These are phyloP conservation scores for Sicyos baderoa DNA, from an alignment of 306 rosid genomes.

Conservation along the genomic window DNA sequence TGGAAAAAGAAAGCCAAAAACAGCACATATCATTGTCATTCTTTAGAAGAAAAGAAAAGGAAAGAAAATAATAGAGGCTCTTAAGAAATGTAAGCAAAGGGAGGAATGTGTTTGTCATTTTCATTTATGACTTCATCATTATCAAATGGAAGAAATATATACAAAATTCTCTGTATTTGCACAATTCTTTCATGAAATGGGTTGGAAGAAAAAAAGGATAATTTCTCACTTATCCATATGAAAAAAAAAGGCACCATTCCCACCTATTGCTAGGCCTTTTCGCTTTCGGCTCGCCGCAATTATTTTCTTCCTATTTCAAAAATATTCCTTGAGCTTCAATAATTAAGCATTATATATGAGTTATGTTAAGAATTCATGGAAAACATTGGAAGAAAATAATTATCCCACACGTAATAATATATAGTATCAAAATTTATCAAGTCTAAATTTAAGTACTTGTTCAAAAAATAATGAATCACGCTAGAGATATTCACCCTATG, in stretches of 20 bases:
- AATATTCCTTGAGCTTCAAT: no score
- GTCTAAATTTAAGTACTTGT: no score
- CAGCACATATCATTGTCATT: neutral
- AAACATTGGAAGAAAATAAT: no score
- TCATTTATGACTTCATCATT: conserved; percentile 1
- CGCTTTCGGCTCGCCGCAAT: neutral
- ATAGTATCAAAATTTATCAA: no score
- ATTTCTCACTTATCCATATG: neutral
- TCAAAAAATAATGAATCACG: no score
- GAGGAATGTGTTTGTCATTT: neutral
- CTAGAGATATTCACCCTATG: no score
- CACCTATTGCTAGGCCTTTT: neutral
- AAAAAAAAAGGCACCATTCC: no score
- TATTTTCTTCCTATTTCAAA: no score
- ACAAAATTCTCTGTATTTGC: conserved; percentile 12
- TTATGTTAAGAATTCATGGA: no score
- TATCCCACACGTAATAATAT: no score
- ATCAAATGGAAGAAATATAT: neutral
- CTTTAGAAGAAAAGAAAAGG: neutral
- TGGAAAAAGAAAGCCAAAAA: neutral
- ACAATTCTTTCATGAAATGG: neutral
- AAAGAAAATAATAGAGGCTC: neutral
- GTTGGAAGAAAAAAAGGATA: neutral
- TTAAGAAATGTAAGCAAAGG: neutral
- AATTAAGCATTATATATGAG: no score